A percentile compares a stretch with the other conserved stretches of the same genome.
These are phyloP conservation scores for Pythium sukuiense DNA, from an alignment of 352 stramenopile genomes.

Conservation along the genomic window DNA sequence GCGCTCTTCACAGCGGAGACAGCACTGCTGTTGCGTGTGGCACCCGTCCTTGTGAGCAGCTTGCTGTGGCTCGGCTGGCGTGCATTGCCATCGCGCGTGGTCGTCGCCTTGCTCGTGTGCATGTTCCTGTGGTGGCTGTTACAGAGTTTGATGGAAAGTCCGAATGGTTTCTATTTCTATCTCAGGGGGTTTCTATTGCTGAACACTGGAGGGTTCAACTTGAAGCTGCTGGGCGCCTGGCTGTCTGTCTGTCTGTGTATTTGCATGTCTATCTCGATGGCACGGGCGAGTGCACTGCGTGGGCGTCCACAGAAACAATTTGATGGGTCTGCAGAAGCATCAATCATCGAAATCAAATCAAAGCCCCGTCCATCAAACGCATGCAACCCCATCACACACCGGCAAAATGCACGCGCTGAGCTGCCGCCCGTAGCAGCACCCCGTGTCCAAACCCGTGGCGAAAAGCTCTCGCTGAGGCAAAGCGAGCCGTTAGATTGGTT, in stretches of 20 bases:
- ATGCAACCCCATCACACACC: conserved; percentile 27
- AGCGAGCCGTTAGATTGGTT: background rate
- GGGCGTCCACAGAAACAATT: conserved; percentile 26
- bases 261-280: background rate
- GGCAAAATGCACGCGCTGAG: conserved; percentile 90
- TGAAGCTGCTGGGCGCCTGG: conserved; percentile 16
- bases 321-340: conserved; percentile 18
- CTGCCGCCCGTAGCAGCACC: conserved; percentile 87
- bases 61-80: background rate
- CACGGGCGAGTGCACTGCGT: conserved; percentile 19
- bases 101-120: background rate
- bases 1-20: background rate
- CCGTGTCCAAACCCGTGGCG: conserved; percentile 91
- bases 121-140: conserved; percentile 3
- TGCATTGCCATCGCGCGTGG: background rate
- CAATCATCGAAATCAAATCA: conserved; percentile 2
- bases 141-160: conserved; percentile 13
- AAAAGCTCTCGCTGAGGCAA: conserved; percentile 72
- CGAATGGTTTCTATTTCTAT: conserved; percentile 28
- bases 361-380: background rate
- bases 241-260: background rate
- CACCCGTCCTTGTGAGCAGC: background rate
- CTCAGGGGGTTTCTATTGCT: conserved; percentile 22
- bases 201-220: conserved; percentile 9
- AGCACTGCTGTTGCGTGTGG: background rate